phyloP scores from a whole-genome alignment of 805 yeast genomes.

The Saccharomycopsis fermentans region DNA sequence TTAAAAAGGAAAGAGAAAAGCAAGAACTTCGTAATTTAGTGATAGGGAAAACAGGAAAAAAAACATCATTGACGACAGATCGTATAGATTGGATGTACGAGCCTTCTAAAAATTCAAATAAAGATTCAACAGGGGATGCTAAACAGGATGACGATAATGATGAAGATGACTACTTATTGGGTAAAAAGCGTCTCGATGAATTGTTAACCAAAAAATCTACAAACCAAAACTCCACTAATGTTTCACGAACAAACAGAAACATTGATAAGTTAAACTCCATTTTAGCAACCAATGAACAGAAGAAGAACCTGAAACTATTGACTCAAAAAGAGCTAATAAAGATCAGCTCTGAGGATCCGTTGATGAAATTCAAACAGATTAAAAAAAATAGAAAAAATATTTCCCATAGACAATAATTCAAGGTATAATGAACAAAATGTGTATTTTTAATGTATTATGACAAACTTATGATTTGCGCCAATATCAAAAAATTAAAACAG shows the following conservation, averaged over 20 bases:
- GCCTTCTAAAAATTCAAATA: constrained; percentile 25
- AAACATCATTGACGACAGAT: constrained; percentile 24
- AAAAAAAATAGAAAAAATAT: background rate
- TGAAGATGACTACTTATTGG: constrained; percentile 45
- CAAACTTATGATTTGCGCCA: background rate
- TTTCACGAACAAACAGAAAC: constrained; percentile 13
- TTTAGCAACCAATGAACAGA: constrained; percentile 21
- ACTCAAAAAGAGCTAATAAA: constrained; percentile 20
- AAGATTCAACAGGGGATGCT: constrained; percentile 20
- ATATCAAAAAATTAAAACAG: background rate
- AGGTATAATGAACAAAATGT: too few relatives aligned
- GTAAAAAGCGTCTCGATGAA: constrained; percentile 39
- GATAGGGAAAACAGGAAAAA: constrained; percentile 33
- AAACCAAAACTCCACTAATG: background rate
- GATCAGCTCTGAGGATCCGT: constrained; percentile 38
- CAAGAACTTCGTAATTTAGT: constrained; percentile 38
- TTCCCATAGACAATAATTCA: background rate
- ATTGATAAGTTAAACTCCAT: constrained; percentile 21
- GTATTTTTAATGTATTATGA: background rate
- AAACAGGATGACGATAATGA: constrained; percentile 26
- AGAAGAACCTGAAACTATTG: constrained; percentile 4
- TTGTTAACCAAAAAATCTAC: constrained; percentile 23
- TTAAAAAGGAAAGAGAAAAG: constrained; percentile 49
- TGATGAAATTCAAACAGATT: constrained; percentile 30
- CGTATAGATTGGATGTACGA: constrained; percentile 86